Evolutionary conservation across 441 rosid genomes (phyloP).

Genomic region (Erodium trifolium): DNA sequence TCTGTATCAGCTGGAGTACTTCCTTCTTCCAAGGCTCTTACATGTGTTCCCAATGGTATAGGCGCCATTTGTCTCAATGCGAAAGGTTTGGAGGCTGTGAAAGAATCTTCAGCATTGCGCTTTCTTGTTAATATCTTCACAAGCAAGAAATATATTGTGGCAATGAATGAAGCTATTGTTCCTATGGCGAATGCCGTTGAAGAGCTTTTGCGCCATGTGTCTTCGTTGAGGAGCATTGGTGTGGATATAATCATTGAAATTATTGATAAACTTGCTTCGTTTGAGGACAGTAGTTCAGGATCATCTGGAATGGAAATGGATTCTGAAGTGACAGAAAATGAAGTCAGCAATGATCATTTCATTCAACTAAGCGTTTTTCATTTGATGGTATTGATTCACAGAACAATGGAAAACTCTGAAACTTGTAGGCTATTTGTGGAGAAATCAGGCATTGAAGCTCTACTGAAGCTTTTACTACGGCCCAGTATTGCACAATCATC

Average conservation of each 20-base stretch:
- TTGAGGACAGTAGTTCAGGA: conserved; percentile 44
- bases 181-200: conserved; percentile 96
- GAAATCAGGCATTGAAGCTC: conserved; percentile 89
- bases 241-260: conserved; percentile 92
- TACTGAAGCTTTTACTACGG: conserved; percentile 75
- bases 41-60: conserved; percentile 89
- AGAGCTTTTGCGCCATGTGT: conserved; percentile 93
- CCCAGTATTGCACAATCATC: conserved; percentile 89
- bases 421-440: conserved; percentile 93
- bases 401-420: conserved; percentile 95
- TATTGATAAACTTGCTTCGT: conserved; percentile 61
- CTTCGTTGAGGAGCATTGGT: conserved; percentile 77
- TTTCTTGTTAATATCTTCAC: conserved; percentile 83
- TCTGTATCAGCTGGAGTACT: conserved; percentile 77
- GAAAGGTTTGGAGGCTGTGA: conserved; percentile 90
- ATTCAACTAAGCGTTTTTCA: conserved; percentile 84
- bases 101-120: conserved; percentile 69
- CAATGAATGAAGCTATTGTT: conserved; percentile 94
- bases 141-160: conserved; percentile 75
- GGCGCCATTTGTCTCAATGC: conserved; percentile 94
- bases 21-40: conserved; percentile 93
- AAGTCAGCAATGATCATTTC: conserved; percentile 73
- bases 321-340: conserved; percentile 59
- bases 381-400: conserved; percentile 88
- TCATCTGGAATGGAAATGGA: conserved; percentile 89